These are phyloP conservation scores for Yamadazyma mexicana DNA, from an alignment of 1,139 yeast genomes.

Conservation along the genomic window DNA sequence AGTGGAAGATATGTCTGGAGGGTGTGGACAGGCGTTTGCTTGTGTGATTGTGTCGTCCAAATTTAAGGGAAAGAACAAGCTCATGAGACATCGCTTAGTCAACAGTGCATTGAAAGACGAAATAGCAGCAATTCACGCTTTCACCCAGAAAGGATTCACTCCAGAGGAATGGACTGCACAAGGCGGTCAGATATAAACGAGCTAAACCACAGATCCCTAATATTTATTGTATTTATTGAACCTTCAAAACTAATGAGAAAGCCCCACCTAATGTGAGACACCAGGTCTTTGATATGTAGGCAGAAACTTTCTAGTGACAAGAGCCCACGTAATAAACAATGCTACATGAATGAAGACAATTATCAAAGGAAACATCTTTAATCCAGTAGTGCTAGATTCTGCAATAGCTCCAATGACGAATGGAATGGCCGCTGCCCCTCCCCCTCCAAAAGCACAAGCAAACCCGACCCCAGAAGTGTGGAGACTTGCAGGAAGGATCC, in stretches of 20 bases:
- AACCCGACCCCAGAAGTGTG: conserved; percentile 75
- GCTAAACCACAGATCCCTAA: background rate
- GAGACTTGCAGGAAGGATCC: conserved; percentile 57
- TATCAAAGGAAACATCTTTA: conserved; percentile 34
- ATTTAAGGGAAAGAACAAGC: conserved; percentile 80
- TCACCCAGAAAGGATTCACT: conserved; percentile 85
- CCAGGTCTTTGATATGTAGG: conserved; percentile 16
- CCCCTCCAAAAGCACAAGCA: conserved; percentile 72
- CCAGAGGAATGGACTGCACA: conserved; percentile 66
- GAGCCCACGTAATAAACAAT: conserved; percentile 30
- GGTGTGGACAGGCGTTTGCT: conserved; percentile 87
- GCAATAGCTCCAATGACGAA: conserved; percentile 57
- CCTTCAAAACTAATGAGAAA: no score
- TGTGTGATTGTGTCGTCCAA: conserved; percentile 73
- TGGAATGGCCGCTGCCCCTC: conserved; percentile 76
- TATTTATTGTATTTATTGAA: conserved; percentile 1
- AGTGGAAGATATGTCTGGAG: conserved; percentile 76
- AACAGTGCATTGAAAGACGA: conserved; percentile 78
- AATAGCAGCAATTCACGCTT: conserved; percentile 86
- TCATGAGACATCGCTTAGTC: conserved; percentile 84
- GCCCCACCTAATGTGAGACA: background rate
- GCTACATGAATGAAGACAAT: conserved; percentile 26
- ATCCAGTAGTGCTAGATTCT: conserved; percentile 33
- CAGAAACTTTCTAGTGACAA: conserved; percentile 20
- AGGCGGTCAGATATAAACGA: conserved; percentile 24